Evolutionary conservation across 2,329 filamentous ascomycete species (phyloP).

Genomic region (Aspergillus amoenus): DNA sequence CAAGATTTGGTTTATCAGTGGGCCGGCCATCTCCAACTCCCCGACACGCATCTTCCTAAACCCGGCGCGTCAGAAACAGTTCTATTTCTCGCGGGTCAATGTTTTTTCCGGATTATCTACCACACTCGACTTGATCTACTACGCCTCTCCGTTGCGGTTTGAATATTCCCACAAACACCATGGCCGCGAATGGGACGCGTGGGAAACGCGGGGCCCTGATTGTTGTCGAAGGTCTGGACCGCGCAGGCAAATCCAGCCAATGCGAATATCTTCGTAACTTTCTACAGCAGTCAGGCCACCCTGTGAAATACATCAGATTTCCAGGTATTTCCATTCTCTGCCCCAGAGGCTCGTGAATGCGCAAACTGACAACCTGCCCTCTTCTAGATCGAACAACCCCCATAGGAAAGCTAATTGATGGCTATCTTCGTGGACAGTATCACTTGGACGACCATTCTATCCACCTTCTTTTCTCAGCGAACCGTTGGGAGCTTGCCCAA

Average conservation of each 20-base stretch:
- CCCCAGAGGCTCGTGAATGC: not conserved
- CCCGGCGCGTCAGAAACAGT: not conserved
- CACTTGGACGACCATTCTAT: constrained; percentile 85
- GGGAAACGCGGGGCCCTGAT: constrained; percentile 67
- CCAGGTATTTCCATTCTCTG: constrained; percentile 51
- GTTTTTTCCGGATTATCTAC: not conserved
- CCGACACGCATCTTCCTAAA: not conserved
- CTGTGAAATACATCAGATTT: constrained; percentile 63
- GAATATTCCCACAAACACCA: not conserved
- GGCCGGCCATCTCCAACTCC: not conserved
- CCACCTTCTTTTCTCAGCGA: constrained; percentile 86
- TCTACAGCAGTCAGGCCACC: constrained; percentile 52
- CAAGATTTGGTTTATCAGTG: not conserved
- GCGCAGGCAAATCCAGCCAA: constrained; percentile 91
- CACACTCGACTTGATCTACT: no score
- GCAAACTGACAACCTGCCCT: constrained; percentile 12
- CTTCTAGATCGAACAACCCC: constrained; percentile 72
- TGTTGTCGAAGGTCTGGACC: constrained; percentile 84
- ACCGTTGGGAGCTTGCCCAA: constrained; percentile 72
- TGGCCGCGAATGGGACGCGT: constrained; percentile 19
- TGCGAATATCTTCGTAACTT: constrained; percentile 64
- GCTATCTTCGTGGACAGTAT: constrained; percentile 70
- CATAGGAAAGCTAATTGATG: constrained; percentile 83
- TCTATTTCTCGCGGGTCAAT: not conserved
- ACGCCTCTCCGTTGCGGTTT: not conserved